A percentile compares a stretch with the other conserved stretches of the same genome.
Evolutionary conservation across 1,284 basidiomycete species (phyloP).

Genomic region (Cryptococcus deneoformans): DNA sequence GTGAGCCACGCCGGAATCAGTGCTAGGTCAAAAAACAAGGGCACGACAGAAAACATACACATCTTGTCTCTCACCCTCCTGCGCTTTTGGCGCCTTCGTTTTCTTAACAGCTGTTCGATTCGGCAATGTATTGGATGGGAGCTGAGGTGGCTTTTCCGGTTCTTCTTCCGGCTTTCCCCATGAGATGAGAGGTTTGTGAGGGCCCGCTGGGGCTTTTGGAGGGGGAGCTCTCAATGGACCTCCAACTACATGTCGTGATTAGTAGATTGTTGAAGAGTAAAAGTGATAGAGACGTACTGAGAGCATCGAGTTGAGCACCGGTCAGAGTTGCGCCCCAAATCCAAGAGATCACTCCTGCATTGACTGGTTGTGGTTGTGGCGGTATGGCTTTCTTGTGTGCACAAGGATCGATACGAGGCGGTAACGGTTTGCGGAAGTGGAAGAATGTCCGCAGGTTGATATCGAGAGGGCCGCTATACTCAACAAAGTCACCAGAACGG

Average conservation of each 20-base stretch:
- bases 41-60: constrained; percentile 17
- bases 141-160: constrained; percentile 14
- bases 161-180: constrained; percentile 43
- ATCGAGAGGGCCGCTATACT: constrained; percentile 42
- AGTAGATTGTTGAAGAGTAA: neutral
- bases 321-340: constrained; percentile 49
- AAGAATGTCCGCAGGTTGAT: constrained; percentile 50
- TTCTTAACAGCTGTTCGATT: constrained; percentile 32
- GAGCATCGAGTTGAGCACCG: constrained; percentile 42
- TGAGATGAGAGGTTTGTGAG: constrained; percentile 39
- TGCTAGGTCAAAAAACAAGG: no score
- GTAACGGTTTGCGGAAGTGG: constrained; percentile 48
- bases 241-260: constrained; percentile 25
- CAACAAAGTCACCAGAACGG: constrained; percentile 49
- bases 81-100: constrained; percentile 20
- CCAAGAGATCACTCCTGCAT: constrained; percentile 40
- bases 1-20: neutral
- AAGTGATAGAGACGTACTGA: constrained; percentile 15
- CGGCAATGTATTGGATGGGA: constrained; percentile 15
- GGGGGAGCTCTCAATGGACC: constrained; percentile 43
- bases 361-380: constrained; percentile 41
- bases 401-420: constrained; percentile 43
- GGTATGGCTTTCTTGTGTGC: constrained; percentile 32
- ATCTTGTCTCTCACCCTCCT: constrained; percentile 39
- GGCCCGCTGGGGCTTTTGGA: constrained; percentile 27